Evolutionary conservation across 2,329 filamentous ascomycete genomes (phyloP), one percentile per base, ranked within the genome.

Genomic region (Beauveria brongniartii): DNA sequence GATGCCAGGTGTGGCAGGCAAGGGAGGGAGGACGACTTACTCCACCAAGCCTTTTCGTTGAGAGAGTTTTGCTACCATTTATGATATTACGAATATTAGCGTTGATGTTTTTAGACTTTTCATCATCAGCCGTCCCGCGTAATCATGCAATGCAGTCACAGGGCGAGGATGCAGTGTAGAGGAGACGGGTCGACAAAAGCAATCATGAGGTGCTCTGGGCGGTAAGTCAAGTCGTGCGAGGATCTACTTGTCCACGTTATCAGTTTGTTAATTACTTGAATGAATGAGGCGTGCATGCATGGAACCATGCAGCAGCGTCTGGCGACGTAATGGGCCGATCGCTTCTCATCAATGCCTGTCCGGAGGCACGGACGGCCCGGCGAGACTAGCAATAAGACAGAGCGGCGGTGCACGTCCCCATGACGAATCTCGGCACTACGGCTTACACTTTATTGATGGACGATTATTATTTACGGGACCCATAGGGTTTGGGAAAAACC

Each of bases 391-490:
- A 44, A 30, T 40, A 26, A 48, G 20, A 57, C 41, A 47, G 24
- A 41, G 47, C 41, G 24, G 26, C 41, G 41, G 57, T 47, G 57
- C 57, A 59, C 51, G 58, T 61, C 41, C 58, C 50, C 43, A 28
- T 28, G 37, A 16, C 10, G 58, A 55, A 61, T 61, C 58, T 61
- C 58, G 58, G 58, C 58, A 61, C 50, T 55, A 41, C 58, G 58
- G 58, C 58, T 28, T 37, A 14, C 10, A 34, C 3, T 34, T 34
- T 12, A 61, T 61, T 61, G 30, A 51, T 58, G 26, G 26, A 26
- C 57, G 48, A 53, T 20, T n/a, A n/a, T n/a, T n/a, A n/a, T n/a
- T n/a, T n/a, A n/a, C n/a, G n/a, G n/a, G 26, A 53, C n/a, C 37
- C 24, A 41, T 14, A 18, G 14, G 37, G 26, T 22, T 22, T 41